These are phyloP conservation scores for Juncus inflexus DNA, from an alignment of 176 grass and related monocot genomes.

Conservation along the genomic window DNA sequence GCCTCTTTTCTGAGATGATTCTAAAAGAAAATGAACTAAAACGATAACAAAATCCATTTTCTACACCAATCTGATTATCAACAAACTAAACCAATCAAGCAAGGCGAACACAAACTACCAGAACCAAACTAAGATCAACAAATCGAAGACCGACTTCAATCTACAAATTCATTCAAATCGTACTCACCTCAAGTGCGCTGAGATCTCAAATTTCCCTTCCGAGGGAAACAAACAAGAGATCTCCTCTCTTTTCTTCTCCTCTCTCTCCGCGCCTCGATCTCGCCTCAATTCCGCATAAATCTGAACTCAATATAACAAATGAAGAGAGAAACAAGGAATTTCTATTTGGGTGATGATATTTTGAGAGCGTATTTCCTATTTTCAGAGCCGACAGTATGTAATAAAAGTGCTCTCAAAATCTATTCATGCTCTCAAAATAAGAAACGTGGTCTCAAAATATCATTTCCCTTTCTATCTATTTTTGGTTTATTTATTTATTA, in stretches of 20 bases:
- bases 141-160: not conserved
- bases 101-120: not conserved
- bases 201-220: conserved; percentile 13
- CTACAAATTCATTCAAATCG: not conserved
- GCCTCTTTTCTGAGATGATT: not conserved
- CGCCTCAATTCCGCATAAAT: conserved; percentile 16
- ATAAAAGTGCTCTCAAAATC: too few species aligned
- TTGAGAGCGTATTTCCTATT: too few species aligned
- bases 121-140: not conserved
- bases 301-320: not conserved
- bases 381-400: too few species aligned
- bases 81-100: conserved; percentile 4
- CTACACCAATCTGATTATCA: too few species aligned
- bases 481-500: not conserved
- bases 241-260: not conserved
- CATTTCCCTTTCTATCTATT: too few species aligned
- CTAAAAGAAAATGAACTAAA: not conserved
- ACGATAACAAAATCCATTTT: too few species aligned
- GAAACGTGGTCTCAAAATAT: too few species aligned
- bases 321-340: too few species aligned
- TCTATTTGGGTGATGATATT: too few species aligned
- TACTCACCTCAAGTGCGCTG: conserved; percentile 6
- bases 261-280: conserved; percentile 24
- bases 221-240: conserved; percentile 8
- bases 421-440: too few species aligned